A percentile compares a stretch with the other conserved stretches of the same genome.
phyloP scores from a whole-genome alignment of 2,329 filamentous ascomycete species.

The Onygena corvina region DNA sequence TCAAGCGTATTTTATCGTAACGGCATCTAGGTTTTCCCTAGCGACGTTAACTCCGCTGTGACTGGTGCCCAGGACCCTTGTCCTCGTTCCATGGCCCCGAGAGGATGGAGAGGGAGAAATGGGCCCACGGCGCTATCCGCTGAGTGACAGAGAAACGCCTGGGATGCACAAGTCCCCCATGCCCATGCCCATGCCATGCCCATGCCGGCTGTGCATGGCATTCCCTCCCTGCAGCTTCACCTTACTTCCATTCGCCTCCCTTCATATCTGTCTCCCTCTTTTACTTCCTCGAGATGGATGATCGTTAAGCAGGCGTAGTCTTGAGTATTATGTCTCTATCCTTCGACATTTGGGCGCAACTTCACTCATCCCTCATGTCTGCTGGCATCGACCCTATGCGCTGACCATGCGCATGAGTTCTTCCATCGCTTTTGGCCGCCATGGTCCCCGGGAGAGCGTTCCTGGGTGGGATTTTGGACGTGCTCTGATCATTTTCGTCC shows the following conservation, averaged over 20 bases:
- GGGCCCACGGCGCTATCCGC: neutral
- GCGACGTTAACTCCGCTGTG: neutral
- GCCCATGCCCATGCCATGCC: too few species aligned
- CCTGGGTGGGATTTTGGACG: neutral
- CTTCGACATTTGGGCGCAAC: neutral
- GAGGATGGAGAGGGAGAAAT: neutral
- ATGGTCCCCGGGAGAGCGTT: neutral
- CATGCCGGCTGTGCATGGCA: neutral
- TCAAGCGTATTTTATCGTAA: neutral
- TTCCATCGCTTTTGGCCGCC: neutral
- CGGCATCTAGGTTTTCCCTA: neutral
- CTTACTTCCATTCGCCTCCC: too few species aligned
- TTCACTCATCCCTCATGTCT: neutral
- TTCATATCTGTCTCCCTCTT: neutral
- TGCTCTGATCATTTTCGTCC: neutral
- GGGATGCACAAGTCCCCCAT: neutral
- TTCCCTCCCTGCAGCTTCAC: neutral
- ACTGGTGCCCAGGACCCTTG: neutral
- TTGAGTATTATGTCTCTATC: neutral
- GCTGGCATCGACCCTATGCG: neutral
- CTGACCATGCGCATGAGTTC: constrained; percentile 3
- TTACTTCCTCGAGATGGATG: neutral
- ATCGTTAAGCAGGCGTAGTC: neutral
- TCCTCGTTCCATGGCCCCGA: neutral
- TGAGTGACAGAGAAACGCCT: neutral